Evolutionary conservation across 805 yeast genomes (phyloP), one percentile per base, ranked within the genome.

Genomic region (Yarrowia keelungensis): DNA sequence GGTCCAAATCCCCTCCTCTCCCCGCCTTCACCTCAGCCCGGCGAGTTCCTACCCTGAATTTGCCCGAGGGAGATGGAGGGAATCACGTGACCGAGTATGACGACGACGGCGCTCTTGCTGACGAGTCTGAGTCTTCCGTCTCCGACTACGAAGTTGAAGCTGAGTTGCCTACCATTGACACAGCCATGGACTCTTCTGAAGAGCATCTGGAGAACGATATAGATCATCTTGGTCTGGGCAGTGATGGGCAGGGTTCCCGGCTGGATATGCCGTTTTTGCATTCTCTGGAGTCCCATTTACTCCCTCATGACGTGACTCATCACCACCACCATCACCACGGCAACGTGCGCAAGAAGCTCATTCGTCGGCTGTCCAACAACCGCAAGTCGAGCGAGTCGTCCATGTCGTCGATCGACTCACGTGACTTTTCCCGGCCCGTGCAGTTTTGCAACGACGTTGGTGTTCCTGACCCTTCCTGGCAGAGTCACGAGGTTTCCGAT

Each of bases 361-460:
- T 42, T 5, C 36, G 62, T 2, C 16, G 47, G 11, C 22, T 56
- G 38, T 19, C 26, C n/a, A 41, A 9, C 32, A 54, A 15, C 35
- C 59, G 62, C 7, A 22, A 56, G 14, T 41, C 46, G 15, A 26
- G 39, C 15, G 62, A 56, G 39, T 59, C 64, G 47, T 41, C 50
- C 26, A 36, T 32, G 43, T 58, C 64, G 16, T 43, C 51, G 14
- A 47, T 59, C 8, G 65, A 45, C 12, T 59, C 65, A 15, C 65
- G 65, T 14, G 65, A 59, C 42, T 59, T 59, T 45, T 59, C 65
- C 8, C 65, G 65, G 11, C 65, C 65, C 12, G 65, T 59, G 16
- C 65, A 59, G 46, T 59, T 43, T 22, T 47, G 51, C 22, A 49
- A 62, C 46, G 56, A 62, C 3, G 39, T 22, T 2, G 67, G 67